Evolutionary conservation across 768 basidiomycete species (phyloP), one percentile per base, ranked within the genome.

Genomic region (Rhodosporidiobolus sp.): DNA sequence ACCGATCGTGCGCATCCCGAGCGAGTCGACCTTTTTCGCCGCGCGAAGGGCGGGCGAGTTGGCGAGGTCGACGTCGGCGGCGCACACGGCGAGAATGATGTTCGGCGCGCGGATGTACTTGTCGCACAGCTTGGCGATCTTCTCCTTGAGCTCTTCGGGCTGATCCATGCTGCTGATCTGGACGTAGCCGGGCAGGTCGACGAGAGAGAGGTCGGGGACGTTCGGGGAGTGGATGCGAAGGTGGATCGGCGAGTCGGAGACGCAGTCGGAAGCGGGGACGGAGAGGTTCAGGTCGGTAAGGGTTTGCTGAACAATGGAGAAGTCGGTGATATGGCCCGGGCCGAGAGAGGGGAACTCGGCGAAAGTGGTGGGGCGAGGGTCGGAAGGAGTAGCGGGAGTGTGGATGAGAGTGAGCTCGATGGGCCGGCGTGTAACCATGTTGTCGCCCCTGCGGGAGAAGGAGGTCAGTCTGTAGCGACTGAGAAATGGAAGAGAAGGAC

Each of bases 21-120:
- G 84, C 5, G 95, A 95, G 79, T 99, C 96, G 7, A 98, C 91
- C 74, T 90, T 89, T 53, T 94, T 86, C 81, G 92, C 94, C 0
- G 96, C 94, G 61, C 93, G 86, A 61, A 99, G 83, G 0, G 96
- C 96, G 12, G 96, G 94, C 0, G 94, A 96, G 81, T 99, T 99
- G 71, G 96, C 96, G 20, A 99, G 86, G 83, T 99, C 96, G 66
- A 99, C 96, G 80, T 99, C 94, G 14, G 96, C 96, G 14, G 96
- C 91, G 80, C 96, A 99, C 26, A 99, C 92, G 9, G 96, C 95
- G n/a, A 99, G 87, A 77, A 98, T 90, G 81, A 99, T 93, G 81
- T 99, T 99, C n/a, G 96, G 95, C 80, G 97, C 93, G n/a, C 91
- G 88, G 78, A 99, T 99, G 81, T 99, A 99, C 80, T 89, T 91